Evolutionary conservation across 1,139 yeast species (phyloP), one percentile per base, ranked within the genome.

Genomic region (Zygotorulaspora mrakii): DNA sequence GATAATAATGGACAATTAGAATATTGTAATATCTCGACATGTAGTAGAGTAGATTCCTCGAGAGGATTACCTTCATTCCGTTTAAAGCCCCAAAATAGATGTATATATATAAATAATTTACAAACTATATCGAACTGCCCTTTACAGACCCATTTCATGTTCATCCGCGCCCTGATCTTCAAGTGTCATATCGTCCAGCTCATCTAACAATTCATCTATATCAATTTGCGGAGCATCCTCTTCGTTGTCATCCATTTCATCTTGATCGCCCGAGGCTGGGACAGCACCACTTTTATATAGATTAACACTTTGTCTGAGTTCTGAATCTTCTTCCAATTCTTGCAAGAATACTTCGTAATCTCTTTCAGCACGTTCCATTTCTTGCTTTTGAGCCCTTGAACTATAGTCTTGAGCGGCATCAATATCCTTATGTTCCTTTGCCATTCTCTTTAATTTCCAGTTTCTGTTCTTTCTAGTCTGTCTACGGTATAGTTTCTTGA

Each of bases 381-480:
- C 96, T 65, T 83, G 91, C 68, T 78, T 82, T 46, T 89, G 89
- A 55, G 78, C 82, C 70, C 87, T 79, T 3, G 85, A 75, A 45
- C 63, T 66, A 49, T 61, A 62, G 55, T 81, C 87, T 50, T 76
- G 81, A 52, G 76, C 72, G 41, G 94, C 95, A 40, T 82, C 88
- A 49, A 84, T 79, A 55, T 86, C 95, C 54, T 78, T 77, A 66
- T 89, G 95, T 68, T 91, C 97, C 63, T 74, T 83, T 33, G 97
- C 97, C 96, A 91, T 88, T 74, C 97, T 84, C 82, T 86, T 87
- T 68, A 91, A 79, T 70, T 85, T 89, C 97, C 97, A 91, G 71
- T 81, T 78, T 76, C 82, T 83, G 47, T 77, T 66, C 68, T 82
- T 83, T 70, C 76, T 77, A 37, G 80, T 73, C 68, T 83, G 82